Evolutionary conservation across 192 early-diverging fungal genomes (phyloP).

Genomic region (Funneliformis geosporum): DNA sequence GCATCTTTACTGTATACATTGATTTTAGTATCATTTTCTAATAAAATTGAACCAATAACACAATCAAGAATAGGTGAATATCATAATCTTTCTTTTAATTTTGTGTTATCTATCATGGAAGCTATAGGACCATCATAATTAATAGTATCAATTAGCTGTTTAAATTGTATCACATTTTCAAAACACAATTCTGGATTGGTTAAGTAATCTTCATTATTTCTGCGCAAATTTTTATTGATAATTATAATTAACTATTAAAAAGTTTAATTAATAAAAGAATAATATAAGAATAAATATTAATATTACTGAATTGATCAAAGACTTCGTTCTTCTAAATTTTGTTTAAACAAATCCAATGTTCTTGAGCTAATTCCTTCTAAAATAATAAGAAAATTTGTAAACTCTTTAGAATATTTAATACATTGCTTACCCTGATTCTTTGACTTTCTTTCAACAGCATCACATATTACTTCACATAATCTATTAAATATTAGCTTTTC

Average conservation of each 20-base stretch:
- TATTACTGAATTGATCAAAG: too few relatives aligned
- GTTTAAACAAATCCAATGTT: background rate
- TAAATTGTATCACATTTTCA: constrained; percentile 36
- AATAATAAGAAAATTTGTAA: background rate
- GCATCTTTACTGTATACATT: background rate
- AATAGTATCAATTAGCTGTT: constrained; percentile 30
- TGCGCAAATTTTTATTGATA: background rate
- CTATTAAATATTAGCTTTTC: too few relatives aligned
- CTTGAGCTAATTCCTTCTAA: background rate
- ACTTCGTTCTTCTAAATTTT: too few relatives aligned
- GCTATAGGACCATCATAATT: constrained; percentile 41
- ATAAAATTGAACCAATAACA: background rate
- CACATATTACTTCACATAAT: too few relatives aligned
- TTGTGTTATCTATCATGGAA: constrained; percentile 33
- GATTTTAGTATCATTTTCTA: background rate
- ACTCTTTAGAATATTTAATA: background rate
- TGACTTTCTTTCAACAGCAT: background rate
- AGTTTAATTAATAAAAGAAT: too few relatives aligned
- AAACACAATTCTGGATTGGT: constrained; percentile 35
- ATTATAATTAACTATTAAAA: too few relatives aligned
- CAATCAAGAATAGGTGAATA: constrained; percentile 72
- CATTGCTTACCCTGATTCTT: background rate
- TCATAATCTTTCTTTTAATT: constrained; percentile 33
- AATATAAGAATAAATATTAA: too few relatives aligned
- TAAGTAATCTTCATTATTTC: constrained; percentile 24